Evolutionary conservation across 331 rosid genomes (phyloP), one percentile per base, ranked within the genome.

Genomic region (Ulmus americana): DNA sequence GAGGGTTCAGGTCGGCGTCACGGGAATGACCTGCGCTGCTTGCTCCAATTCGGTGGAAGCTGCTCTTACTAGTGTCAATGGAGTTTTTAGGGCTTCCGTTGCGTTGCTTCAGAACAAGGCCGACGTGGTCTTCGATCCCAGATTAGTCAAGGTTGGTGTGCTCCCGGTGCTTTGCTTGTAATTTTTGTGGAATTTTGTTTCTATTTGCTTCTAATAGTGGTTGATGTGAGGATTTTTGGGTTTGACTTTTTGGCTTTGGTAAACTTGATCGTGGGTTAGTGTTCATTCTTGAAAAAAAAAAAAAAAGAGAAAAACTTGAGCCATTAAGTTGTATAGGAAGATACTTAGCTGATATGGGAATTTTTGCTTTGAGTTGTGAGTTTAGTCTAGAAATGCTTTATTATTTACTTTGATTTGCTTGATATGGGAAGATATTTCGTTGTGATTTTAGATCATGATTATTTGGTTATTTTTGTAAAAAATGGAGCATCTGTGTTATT

Each of bases 21-120:
- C 90, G 10, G 98, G 98, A 6, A 94, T 94, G 98, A 94, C 98
- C 52, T 94, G 98, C 53, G 81, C 97, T 45, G 98, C 98, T 12
- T 94, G 98, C 81, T 94, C 98, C 28, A 89, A 80, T 74, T 89
- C 98, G 20, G 90, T 94, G 0, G 97, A 94, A 69, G 76, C 83
- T 22, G 98, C 98, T 85, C 81, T 94, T 0, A 71, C 28, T 35
- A 59, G 78, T 61, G 64, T 94, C 51, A 65, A 76, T 59, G 98
- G 98, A 58, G 91, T 94, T 18, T n/a, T 79, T 48, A 70, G 53
- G 18, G 98, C 95, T 47, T 83, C 98, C 9, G 98, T 94, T 7
- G 97, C 98, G 0, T 69, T 94, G 61, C 95, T 89, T 42, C 98
- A 94, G 90, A 94, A 82, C 72, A 84, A 76, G 77, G 98, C 98